phyloP scores from a whole-genome alignment of 257 asterid species.

The Rehmannia glutinosa region DNA sequence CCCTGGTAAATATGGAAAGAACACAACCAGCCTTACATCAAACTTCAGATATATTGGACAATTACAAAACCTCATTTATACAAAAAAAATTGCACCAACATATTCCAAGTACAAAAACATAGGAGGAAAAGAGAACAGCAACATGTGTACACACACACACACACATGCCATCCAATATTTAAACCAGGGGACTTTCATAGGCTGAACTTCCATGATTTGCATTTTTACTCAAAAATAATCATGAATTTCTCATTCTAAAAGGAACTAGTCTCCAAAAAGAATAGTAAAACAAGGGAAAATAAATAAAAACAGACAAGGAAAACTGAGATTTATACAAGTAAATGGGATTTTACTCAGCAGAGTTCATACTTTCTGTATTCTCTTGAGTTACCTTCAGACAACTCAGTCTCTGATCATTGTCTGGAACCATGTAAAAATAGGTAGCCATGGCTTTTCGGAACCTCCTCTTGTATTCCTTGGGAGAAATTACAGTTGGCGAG shows the following conservation, averaged over 20 bases:
- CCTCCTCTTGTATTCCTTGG: constrained; percentile 74
- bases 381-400: constrained; percentile 7
- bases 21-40: background rate
- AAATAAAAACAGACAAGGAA: constrained; percentile 22
- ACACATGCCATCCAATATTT: too few species aligned
- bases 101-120: constrained; percentile 11
- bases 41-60: too few species aligned
- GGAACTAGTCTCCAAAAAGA: constrained; percentile 58
- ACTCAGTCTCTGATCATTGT: constrained; percentile 28
- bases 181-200: too few species aligned
- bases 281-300: constrained; percentile 13
- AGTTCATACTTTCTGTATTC: constrained; percentile 10
- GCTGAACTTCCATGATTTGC: too few species aligned
- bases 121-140: background rate
- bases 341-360: constrained; percentile 25
- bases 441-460: constrained; percentile 81
- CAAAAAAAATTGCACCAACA: too few species aligned
- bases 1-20: background rate
- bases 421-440: constrained; percentile 69
- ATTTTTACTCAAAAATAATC: constrained; percentile 28
- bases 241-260: constrained; percentile 13
- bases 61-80: too few species aligned
- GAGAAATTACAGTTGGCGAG: constrained; percentile 66
- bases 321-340: constrained; percentile 27
- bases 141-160: constrained; percentile 15